These are phyloP conservation scores for Trichophaea hybrida DNA, from an alignment of 2,329 filamentous ascomycete species.

Conservation along the genomic window DNA sequence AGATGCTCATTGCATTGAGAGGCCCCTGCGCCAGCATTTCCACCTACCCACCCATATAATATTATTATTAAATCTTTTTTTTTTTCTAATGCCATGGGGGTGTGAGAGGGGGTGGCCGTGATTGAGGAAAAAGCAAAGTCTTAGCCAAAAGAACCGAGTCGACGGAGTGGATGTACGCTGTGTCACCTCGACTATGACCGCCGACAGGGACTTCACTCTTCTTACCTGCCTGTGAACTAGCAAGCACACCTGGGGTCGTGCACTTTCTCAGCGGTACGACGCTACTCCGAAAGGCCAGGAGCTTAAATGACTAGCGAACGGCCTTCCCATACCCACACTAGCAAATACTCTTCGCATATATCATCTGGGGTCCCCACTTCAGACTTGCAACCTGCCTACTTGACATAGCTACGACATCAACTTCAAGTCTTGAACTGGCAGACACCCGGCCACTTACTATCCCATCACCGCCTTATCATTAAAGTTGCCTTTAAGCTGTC, in stretches of 20 bases:
- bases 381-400: neutral
- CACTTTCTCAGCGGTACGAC: too few relatives aligned
- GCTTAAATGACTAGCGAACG: neutral
- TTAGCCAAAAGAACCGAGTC: neutral
- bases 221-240: neutral
- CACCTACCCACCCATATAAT: too few relatives aligned
- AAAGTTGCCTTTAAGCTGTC: too few relatives aligned
- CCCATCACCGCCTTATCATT: too few relatives aligned
- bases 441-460: too few relatives aligned
- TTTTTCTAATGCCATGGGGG: neutral
- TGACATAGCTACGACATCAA: neutral
- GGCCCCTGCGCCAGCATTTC: neutral
- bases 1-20: neutral
- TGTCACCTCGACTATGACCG: neutral
- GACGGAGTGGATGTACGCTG: neutral
- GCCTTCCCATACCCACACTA: neutral
- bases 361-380: neutral
- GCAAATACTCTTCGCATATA: neutral
- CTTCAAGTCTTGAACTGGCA: neutral
- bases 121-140: neutral
- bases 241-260: too few relatives aligned
- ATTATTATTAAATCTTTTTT: too few relatives aligned
- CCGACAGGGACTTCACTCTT: neutral
- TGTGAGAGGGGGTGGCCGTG: neutral
- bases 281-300: neutral